Base-by-base conservation (phyloP, 495 filamentous ascomycete genomes). In the Daldinia vernicosa region DNA sequence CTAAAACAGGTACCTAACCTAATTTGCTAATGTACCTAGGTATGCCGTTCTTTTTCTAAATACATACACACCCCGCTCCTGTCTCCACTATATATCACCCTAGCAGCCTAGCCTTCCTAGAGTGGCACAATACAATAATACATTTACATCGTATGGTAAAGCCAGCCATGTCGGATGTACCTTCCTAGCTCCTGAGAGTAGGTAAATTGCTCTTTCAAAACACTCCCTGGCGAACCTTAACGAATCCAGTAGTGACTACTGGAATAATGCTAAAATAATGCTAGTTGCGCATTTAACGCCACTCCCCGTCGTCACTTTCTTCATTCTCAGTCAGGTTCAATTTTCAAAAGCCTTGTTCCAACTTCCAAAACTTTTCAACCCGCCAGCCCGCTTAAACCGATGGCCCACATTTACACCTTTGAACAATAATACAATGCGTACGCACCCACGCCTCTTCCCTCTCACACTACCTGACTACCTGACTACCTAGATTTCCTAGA, bases 311-410 rank as follows among this genome's bases (percentile, higher is more conserved):
- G 30, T 43, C 37, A 60, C 24, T 24, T 45, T 27, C 22, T 19
- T n/a, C n/a, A n/a, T n/a, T 27, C 33, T 37, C 30, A 53, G 39
- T 50, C 60, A 55, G 32, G 33, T 32, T 39, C 54, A 55, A n/a
- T n/a, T n/a, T n/a, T n/a, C n/a, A n/a, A n/a, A 68, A 69, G 67
- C 67, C 67, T 70, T 70, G 67, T 70, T 68, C 66, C 53, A 65
- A 58, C 39, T 56, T 51, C 54, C 47, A 68, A 62, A 56, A 52
- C 56, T 22, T 22, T 57, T 62, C 28, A 53, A 37, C 54, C 54
- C 45, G 24, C 54, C 43, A 26, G 4, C 32, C n/a, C 54, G 19
- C 54, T 37, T 33, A 19, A 57, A 30, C 63, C 9, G 24, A 6
- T n/a, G 27, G 12, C 51, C 30, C 40, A 66, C 22, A 51, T 15